Evolutionary conservation across 2,329 filamentous ascomycete genomes (phyloP).

Genomic region (Kalaharituber pfeilii): DNA sequence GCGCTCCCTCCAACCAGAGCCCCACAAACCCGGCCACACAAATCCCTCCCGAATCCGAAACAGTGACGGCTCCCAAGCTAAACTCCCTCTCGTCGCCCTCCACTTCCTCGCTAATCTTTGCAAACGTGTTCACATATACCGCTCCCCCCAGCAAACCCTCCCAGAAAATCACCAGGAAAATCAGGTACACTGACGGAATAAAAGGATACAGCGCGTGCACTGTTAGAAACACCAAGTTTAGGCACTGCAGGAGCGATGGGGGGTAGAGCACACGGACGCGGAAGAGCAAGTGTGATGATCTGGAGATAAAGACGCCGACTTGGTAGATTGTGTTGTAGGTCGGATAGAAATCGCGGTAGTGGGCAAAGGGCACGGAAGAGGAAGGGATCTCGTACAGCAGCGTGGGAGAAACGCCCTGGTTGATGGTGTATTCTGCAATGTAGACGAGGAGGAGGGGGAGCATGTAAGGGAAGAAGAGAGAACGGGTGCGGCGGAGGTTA

Average conservation of each 20-base stretch:
- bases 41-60: conserved; percentile 82
- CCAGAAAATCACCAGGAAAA: conserved; percentile 80
- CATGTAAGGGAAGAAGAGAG: conserved; percentile 68
- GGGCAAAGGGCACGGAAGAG: conserved; percentile 52
- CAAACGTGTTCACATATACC: conserved; percentile 93
- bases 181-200: conserved; percentile 67
- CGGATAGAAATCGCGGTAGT: conserved; percentile 79
- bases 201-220: conserved; percentile 64
- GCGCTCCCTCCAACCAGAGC: conserved; percentile 60
- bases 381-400: conserved; percentile 58
- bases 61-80: conserved; percentile 71
- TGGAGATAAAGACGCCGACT: conserved; percentile 82
- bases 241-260: conserved; percentile 64
- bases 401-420: conserved; percentile 81
- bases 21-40: conserved; percentile 73
- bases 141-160: conserved; percentile 78
- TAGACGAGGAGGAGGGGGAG: conserved; percentile 82
- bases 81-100: conserved; percentile 69
- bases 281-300: conserved; percentile 75
- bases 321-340: conserved; percentile 93
- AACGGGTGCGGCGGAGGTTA: conserved; percentile 47
- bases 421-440: conserved; percentile 92
- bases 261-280: conserved; percentile 66
- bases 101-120: conserved; percentile 76
- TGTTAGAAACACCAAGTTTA: conserved; percentile 56